Evolutionary conservation across 306 rosid species (phyloP), one percentile per base, ranked within the genome.

Genomic region (Pueraria montana): DNA sequence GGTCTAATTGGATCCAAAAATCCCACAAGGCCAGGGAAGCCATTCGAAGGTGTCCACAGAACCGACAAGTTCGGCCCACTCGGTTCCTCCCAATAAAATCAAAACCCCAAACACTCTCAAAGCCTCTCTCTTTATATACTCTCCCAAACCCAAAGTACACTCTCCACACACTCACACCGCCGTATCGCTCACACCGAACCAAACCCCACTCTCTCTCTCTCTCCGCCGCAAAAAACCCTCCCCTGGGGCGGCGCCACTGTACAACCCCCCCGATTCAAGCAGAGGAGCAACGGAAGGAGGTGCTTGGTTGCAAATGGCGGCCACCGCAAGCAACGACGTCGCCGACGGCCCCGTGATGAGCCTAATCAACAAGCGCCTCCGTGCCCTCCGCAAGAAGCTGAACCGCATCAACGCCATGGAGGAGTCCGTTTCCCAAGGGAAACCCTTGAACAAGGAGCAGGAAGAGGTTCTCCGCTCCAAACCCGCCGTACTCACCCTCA

Each of bases 311-410:
- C 66, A 7, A 83, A 94, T 92, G 97, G 94, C 94, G 83, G 85
- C 92, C 43, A 63, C 88, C 66, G 78, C 91, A 50, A 80, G 87
- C 30, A 86, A 87, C 43, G 98, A 94, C 52, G 75, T 87, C 74
- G 58, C 82, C 11, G 99, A 96, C 3, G 99, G 99, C 26, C 99
- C 99, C 4, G 99, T 96, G 49, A 88, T 96, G 74, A 96, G 56
- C 87, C 83, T 96, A 62, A 59, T 96, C 88, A 94, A 86, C 98
- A 96, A 96, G 90, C 99, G 99, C 82, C 73, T 94, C 88, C 97
- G 99, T 0, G 89, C 80, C 40, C 94, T 92, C 6, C 91, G 92
- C 45, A 96, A 96, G 89, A 96, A 96, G 21, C 82, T 78, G 20
- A 96, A 96, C 86, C 94, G 97, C 38, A 94, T 96, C 73, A 0